phyloP scores from a whole-genome alignment of 1,139 yeast genomes.

The Saccharomyces pastorianus region DNA sequence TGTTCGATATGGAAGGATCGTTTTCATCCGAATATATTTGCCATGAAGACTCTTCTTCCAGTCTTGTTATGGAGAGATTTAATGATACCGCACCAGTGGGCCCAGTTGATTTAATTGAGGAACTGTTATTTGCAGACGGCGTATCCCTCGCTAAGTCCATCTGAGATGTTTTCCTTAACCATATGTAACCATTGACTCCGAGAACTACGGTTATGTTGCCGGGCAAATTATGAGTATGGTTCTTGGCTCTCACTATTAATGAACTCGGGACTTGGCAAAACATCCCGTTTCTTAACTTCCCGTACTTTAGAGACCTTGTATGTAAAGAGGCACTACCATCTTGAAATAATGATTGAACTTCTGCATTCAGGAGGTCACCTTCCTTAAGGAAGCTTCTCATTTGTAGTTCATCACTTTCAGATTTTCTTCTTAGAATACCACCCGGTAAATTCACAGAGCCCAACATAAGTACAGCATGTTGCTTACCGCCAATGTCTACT shows the following conservation, averaged over 20 bases:
- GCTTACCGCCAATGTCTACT: conserved; percentile 90
- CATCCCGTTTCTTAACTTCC: conserved; percentile 86
- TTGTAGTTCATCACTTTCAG: conserved; percentile 91
- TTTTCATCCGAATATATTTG: conserved; percentile 90
- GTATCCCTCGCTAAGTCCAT: conserved; percentile 29
- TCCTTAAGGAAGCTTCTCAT: conserved; percentile 92
- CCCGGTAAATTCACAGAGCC: conserved; percentile 98
- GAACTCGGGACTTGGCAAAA: conserved; percentile 76
- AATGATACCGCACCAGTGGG: conserved; percentile 38
- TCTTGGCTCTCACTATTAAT: conserved; percentile 71
- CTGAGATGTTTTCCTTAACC: conserved; percentile 72
- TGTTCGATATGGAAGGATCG: conserved; percentile 52
- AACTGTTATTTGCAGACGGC: conserved; percentile 29
- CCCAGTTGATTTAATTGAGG: conserved; percentile 36
- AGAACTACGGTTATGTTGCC: conserved; percentile 84
- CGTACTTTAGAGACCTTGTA: conserved; percentile 90
- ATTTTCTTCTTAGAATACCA: conserved; percentile 86
- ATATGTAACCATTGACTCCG: conserved; percentile 90
- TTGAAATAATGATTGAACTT: conserved; percentile 80
- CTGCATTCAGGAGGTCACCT: conserved; percentile 95
- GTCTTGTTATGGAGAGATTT: conserved; percentile 65
- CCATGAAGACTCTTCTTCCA: conserved; percentile 93
- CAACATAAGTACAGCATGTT: conserved; percentile 83
- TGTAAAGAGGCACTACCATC: conserved; percentile 94
- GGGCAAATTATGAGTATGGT: conserved; percentile 79